Conservation (phyloP, 1,139 yeast genomes). For the Lodderomyces pseudojiufengensis region DNA sequence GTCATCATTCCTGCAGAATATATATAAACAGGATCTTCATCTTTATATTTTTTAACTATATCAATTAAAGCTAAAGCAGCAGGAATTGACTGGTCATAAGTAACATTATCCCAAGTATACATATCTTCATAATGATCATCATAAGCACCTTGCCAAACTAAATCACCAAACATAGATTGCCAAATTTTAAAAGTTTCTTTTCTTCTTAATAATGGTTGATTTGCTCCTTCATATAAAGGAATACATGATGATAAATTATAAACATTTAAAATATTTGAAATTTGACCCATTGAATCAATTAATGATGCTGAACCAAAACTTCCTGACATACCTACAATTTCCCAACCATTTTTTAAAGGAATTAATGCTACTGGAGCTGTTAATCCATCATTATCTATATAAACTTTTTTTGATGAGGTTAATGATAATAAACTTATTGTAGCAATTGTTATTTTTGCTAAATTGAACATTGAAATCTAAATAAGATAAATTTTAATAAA, state of each 20-base stretch:
- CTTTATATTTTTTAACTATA: conserved; percentile 28
- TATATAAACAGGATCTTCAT: conserved; percentile 30
- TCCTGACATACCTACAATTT: conserved; percentile 35
- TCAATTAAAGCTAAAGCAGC: conserved; percentile 37
- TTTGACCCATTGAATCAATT: conserved; percentile 33
- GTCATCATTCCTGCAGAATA: conserved; percentile 41
- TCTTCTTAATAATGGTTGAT: conserved; percentile 33
- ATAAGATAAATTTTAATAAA: too few relatives aligned
- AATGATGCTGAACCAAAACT: conserved; percentile 35
- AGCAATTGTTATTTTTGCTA: background rate
- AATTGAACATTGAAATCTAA: background rate
- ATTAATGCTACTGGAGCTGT: conserved; percentile 28
- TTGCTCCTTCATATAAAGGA: conserved; percentile 37
- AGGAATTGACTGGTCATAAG: conserved; percentile 23
- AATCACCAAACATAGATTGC: conserved; percentile 33
- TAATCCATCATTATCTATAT: conserved; percentile 39
- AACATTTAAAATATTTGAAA: conserved; percentile 21
- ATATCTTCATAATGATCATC: conserved; percentile 24
- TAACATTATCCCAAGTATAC: conserved; percentile 27
- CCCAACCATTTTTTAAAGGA: conserved; percentile 36
- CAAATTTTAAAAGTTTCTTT: conserved; percentile 35
- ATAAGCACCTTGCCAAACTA: conserved; percentile 43
- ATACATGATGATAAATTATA: conserved; percentile 34
- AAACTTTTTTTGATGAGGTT: conserved; percentile 22
- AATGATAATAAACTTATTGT: background rate